Percentiles rank a stretch among this genome's conserved stretches.
These are phyloP conservation scores for Roridomyces roridus DNA, from an alignment of 768 basidiomycete genomes.

Conservation along the genomic window DNA sequence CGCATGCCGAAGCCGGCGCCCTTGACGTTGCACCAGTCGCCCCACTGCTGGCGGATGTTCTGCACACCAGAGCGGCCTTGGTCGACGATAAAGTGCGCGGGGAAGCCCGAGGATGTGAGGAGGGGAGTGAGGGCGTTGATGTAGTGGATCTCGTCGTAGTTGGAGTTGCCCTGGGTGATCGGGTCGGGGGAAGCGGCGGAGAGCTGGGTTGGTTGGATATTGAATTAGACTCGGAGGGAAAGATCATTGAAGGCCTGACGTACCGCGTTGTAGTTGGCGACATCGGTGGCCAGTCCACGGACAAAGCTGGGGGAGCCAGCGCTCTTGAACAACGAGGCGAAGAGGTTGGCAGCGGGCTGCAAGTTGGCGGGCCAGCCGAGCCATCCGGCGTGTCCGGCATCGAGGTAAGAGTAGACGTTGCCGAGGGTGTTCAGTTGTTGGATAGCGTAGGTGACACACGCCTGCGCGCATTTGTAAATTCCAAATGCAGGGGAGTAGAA, in stretches of 20 bases:
- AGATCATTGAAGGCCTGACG: conserved; percentile 41
- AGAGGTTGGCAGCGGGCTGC: conserved; percentile 61
- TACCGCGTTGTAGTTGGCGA: conserved; percentile 54
- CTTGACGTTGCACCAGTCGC: conserved; percentile 41
- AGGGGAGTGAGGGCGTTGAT: conserved; percentile 46
- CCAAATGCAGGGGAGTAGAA: conserved; percentile 38
- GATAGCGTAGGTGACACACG: conserved; percentile 44
- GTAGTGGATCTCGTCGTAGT: conserved; percentile 68
- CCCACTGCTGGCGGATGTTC: conserved; percentile 48
- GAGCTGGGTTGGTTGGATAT: conserved; percentile 44
- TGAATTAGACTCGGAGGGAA: conserved; percentile 24
- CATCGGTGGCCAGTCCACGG: conserved; percentile 67
- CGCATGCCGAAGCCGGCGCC: conserved; percentile 49
- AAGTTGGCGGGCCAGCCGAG: conserved; percentile 70
- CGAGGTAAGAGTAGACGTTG: conserved; percentile 45
- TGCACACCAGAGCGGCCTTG: conserved; percentile 50
- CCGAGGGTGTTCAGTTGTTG: conserved; percentile 43
- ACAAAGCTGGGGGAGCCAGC: conserved; percentile 62
- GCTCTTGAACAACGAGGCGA: conserved; percentile 51
- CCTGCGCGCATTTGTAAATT: conserved; percentile 38
- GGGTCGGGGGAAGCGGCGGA: conserved; percentile 60
- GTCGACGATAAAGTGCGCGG: conserved; percentile 48
- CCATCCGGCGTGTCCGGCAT: conserved; percentile 50
- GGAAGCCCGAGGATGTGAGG: conserved; percentile 25
- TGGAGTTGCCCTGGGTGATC: conserved; percentile 62